Conservation (phyloP, 2,329 filamentous ascomycete genomes). For the Camptophora hylomeconis region DNA sequence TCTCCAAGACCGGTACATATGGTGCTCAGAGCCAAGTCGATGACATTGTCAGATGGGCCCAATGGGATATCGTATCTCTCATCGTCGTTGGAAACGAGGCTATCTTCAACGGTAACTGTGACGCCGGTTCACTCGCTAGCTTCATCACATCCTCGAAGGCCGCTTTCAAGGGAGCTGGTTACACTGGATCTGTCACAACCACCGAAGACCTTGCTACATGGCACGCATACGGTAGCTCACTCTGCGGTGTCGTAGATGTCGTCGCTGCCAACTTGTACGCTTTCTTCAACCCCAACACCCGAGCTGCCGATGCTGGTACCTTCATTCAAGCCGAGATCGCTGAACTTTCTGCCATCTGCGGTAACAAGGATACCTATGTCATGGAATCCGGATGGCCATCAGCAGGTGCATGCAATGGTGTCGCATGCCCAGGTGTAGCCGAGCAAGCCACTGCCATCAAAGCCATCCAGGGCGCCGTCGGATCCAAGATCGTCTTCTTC, state of each 20-base stretch:
- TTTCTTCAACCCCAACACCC: constrained; percentile 70
- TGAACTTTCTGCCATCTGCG: constrained; percentile 58
- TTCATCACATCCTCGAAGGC: constrained; percentile 59
- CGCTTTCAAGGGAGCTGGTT: constrained; percentile 51
- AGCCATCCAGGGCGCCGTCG: constrained; percentile 53
- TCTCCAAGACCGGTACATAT: constrained; percentile 49
- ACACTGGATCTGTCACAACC: constrained; percentile 65
- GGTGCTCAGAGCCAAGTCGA: constrained; percentile 61
- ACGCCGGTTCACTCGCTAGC: constrained; percentile 48
- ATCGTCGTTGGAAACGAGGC: constrained; percentile 87
- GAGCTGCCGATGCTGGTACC: constrained; percentile 52
- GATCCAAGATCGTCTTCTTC: constrained; percentile 66
- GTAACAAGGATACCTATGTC: constrained; percentile 60
- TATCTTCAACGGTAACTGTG: constrained; percentile 60
- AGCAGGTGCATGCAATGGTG: constrained; percentile 55
- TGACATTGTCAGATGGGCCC: constrained; percentile 56
- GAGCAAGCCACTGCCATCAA: constrained; percentile 63
- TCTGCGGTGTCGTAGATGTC: constrained; percentile 67
- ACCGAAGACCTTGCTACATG: constrained; percentile 75
- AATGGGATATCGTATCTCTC: constrained; percentile 66
- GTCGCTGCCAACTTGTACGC: constrained; percentile 81
- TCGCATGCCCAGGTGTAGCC: constrained; percentile 50
- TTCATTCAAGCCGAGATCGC: constrained; percentile 66
- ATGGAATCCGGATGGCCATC: constrained; percentile 87
- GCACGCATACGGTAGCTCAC: constrained; percentile 37